Conservation (phyloP, 768 basidiomycete species). For the Terana coerulea region DNA sequence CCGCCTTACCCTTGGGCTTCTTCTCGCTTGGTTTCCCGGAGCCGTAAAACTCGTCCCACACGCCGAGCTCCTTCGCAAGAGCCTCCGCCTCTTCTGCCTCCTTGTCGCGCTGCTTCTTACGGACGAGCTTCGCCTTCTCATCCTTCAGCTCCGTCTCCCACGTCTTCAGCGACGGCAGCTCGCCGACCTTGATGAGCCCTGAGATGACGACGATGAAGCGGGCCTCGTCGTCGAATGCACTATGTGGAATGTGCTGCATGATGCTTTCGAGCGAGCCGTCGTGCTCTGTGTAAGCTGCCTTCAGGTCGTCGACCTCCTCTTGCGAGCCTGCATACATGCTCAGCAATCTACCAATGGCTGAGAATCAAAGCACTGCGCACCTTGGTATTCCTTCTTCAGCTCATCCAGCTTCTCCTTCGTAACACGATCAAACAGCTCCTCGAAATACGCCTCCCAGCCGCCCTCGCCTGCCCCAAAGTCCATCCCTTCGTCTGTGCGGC, state of each 20-base stretch:
- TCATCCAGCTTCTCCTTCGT: slow-evolving; percentile 86
- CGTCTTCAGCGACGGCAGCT: slow-evolving; percentile 47
- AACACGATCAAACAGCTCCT: slow-evolving; percentile 81
- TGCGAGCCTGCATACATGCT: slow-evolving; percentile 55
- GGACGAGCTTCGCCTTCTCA: slow-evolving; percentile 69
- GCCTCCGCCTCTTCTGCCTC: slow-evolving; percentile 85
- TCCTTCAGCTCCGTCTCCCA: slow-evolving; percentile 79
- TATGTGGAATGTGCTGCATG: slow-evolving; percentile 84
- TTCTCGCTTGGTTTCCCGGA: slow-evolving; percentile 63
- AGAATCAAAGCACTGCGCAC: slow-evolving; percentile 34
- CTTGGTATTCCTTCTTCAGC: slow-evolving; percentile 93
- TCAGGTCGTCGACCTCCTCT: slow-evolving; percentile 82
- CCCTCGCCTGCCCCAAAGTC: slow-evolving; percentile 70
- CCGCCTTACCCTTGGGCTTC: slow-evolving; percentile 52
- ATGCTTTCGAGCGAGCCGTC: slow-evolving; percentile 77
- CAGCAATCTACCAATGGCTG: neutral
- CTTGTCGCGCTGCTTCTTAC: slow-evolving; percentile 69
- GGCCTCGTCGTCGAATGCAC: slow-evolving; percentile 76
- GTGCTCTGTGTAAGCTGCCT: slow-evolving; percentile 65
- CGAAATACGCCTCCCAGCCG: slow-evolving; percentile 96
- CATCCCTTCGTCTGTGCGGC: slow-evolving; percentile 78
- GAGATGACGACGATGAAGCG: slow-evolving; percentile 75
- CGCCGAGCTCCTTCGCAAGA: slow-evolving; percentile 81
- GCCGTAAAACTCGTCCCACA: slow-evolving; percentile 93
- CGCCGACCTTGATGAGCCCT: slow-evolving; percentile 55